These are phyloP conservation scores for Monosiga brevicollis DNA, from an alignment of 78 protist genomes.

Conservation along the genomic window DNA sequence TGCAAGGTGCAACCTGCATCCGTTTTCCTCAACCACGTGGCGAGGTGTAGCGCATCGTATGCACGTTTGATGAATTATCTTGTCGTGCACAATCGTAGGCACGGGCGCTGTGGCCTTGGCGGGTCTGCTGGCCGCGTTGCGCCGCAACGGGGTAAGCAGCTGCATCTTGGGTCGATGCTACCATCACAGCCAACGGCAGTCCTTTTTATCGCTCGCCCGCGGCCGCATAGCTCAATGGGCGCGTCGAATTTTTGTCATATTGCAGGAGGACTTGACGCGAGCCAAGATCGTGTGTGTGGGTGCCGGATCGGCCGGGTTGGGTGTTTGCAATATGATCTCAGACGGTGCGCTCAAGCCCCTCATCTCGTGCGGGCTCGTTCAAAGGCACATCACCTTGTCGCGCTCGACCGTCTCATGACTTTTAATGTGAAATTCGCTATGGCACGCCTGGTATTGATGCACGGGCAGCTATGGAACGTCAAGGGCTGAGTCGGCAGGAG, in stretches of 20 bases:
- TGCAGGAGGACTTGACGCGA: too few relatives aligned
- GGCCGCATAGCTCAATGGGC: too few relatives aligned
- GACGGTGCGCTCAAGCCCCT: conserved; percentile 27
- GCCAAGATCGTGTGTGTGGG: conserved; percentile 74
- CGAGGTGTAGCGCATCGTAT: neutral
- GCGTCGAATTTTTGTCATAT: too few relatives aligned
- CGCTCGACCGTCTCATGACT: conserved; percentile 74
- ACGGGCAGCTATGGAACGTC: neutral
- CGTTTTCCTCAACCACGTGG: neutral
- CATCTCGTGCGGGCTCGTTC: conserved; percentile 18
- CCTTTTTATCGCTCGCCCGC: too few relatives aligned
- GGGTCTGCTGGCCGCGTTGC: conserved; percentile 62
- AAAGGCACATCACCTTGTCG: conserved; percentile 84
- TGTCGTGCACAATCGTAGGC: too few relatives aligned
- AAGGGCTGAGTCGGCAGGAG: conserved; percentile 50
- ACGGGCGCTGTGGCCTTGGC: conserved; percentile 82
- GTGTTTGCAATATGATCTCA: conserved; percentile 53
- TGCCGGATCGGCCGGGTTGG: conserved; percentile 88
- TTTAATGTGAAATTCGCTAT: conserved; percentile 78
- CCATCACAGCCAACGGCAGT: too few relatives aligned
- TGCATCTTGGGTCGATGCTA: conserved; percentile 4
- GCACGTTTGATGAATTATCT: neutral
- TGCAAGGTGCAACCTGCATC: conserved; percentile 78
- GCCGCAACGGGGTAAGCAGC: neutral
- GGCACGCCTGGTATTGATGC: too few relatives aligned